Evolutionary conservation across 306 rosid species (phyloP).

Genomic region (Cicer chorassanicum): DNA sequence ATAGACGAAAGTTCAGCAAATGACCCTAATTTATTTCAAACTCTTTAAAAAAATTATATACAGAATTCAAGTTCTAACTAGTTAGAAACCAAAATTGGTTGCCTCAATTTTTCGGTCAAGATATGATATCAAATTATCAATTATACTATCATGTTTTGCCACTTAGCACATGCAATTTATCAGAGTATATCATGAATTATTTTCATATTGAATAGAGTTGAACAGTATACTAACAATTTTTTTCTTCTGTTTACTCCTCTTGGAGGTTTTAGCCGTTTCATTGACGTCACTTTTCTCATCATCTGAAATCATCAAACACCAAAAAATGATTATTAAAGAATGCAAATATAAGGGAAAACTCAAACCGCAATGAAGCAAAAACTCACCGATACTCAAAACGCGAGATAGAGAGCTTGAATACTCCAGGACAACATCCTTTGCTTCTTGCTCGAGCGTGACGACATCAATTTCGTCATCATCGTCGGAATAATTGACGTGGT

Average conservation of each 20-base stretch:
- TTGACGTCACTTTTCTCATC: conserved; percentile 58
- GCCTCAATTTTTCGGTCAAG: no score
- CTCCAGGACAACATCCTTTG: conserved; percentile 60
- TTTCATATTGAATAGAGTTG: background rate
- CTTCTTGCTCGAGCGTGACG: conserved; percentile 69
- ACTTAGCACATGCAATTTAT: conserved; percentile 1
- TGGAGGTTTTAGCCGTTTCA: conserved; percentile 55
- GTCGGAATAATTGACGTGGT: conserved; percentile 45
- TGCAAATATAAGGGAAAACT: background rate
- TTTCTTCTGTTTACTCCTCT: conserved; percentile 52
- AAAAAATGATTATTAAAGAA: background rate
- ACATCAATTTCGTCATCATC: conserved; percentile 50
- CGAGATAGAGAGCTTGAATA: conserved; percentile 67
- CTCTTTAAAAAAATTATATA: background rate
- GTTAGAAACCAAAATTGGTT: no score
- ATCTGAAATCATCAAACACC: conserved; percentile 56
- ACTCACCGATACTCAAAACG: conserved; percentile 60
- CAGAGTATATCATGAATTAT: conserved; percentile 4
- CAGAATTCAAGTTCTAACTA: no score
- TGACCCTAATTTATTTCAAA: conserved; percentile 29
- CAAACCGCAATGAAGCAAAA: background rate
- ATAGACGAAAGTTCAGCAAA: conserved; percentile 43
- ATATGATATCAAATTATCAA: background rate
- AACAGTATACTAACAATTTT: conserved; percentile 53
- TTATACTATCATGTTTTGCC: background rate